Evolutionary conservation across 75 land plant species (phyloP).

Genomic region (Cryptomeria japonica): DNA sequence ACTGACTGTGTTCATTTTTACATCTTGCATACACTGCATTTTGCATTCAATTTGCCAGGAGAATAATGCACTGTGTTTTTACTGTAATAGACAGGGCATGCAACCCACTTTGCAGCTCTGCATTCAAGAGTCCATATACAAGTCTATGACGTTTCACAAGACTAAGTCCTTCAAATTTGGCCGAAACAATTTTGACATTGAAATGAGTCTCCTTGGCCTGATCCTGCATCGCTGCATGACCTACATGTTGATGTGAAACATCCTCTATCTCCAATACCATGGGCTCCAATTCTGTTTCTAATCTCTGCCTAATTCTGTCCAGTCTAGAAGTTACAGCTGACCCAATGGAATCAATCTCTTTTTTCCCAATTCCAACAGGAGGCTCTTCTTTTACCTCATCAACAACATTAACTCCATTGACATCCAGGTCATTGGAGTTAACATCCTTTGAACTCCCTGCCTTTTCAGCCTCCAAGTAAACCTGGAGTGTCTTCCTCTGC

Average conservation of each 20-base stretch:
- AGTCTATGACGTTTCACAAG: constrained; percentile 31
- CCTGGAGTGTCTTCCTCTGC: constrained; percentile 79
- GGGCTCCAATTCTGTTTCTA: constrained; percentile 62
- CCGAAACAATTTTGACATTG: constrained; percentile 67
- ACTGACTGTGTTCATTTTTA: too few relatives aligned
- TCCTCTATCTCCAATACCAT: constrained; percentile 72
- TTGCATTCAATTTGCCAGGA: too few relatives aligned
- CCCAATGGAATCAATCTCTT: not conserved
- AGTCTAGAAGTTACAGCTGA: constrained; percentile 16
- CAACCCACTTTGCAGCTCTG: constrained; percentile 83
- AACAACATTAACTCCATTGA: not conserved
- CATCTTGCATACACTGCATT: constrained; percentile 14
- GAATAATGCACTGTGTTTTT: too few relatives aligned
- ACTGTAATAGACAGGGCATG: constrained; percentile 91
- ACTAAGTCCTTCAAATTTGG: constrained; percentile 71
- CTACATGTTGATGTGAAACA: constrained; percentile 84
- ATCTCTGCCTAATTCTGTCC: constrained; percentile 57
- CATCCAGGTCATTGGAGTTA: not conserved
- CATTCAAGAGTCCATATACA: constrained; percentile 68
- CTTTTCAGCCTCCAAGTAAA: constrained; percentile 27
- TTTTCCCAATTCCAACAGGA: not conserved
- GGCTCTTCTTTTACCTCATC: not conserved
- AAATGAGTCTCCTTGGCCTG: constrained; percentile 79
- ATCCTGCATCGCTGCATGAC: constrained; percentile 72
- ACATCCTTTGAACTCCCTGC: constrained; percentile 3